phyloP scores from a whole-genome alignment of 139 green algal genomes.

The Chlamydomonas urium region DNA sequence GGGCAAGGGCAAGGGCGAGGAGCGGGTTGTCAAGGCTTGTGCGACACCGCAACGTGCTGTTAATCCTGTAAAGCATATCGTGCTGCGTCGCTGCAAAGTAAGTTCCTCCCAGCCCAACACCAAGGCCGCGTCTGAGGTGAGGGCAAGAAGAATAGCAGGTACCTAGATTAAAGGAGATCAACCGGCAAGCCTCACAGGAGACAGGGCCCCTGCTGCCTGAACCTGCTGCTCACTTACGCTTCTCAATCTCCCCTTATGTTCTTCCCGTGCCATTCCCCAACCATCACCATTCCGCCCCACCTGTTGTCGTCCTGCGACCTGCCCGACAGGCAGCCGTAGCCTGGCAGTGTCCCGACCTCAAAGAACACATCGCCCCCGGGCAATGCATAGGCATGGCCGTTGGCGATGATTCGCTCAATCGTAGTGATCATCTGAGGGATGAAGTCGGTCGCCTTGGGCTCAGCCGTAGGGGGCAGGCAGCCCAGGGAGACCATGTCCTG shows the following conservation, averaged over 20 bases:
- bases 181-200: too few species aligned
- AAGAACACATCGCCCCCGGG: conserved; percentile 83
- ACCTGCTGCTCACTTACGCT: too few species aligned
- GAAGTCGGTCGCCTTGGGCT: conserved; percentile 88
- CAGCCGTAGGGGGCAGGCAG: conserved; percentile 77
- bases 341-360: conserved; percentile 71
- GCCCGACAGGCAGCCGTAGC: conserved; percentile 88
- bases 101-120: too few species aligned
- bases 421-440: conserved; percentile 83
- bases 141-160: too few species aligned
- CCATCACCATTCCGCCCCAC: conserved; percentile 4
- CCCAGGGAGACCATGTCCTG: conserved; percentile 84
- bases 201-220: too few species aligned
- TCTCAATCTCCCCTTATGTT: background rate
- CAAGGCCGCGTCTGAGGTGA: too few species aligned
- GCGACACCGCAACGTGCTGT: too few species aligned
- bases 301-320: conserved; percentile 61
- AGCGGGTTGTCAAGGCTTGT: too few species aligned
- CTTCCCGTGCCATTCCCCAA: background rate
- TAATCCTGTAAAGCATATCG: too few species aligned
- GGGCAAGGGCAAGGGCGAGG: too few species aligned
- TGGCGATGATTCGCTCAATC: conserved; percentile 81
- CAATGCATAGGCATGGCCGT: conserved; percentile 83
- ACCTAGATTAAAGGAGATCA: too few species aligned
- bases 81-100: too few species aligned